Evolutionary conservation across 1,284 basidiomycete species (phyloP).

Genomic region (Apiotrichum gamsii): DNA sequence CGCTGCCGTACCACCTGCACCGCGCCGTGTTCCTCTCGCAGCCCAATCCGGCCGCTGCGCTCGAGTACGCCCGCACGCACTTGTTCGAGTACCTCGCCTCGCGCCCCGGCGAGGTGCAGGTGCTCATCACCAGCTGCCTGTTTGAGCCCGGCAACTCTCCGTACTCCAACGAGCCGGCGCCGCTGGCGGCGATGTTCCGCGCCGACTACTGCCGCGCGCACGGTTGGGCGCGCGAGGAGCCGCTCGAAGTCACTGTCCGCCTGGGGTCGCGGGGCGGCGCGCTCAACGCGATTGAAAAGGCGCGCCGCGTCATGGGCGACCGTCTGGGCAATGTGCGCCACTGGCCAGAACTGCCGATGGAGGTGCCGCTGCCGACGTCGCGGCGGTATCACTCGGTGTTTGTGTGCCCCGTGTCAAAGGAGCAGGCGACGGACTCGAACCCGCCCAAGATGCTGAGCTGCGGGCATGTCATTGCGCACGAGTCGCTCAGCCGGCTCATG

Average conservation of each 20-base stretch:
- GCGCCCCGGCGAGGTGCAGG: constrained; percentile 65
- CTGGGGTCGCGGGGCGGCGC: constrained; percentile 79
- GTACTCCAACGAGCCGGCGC: constrained; percentile 42
- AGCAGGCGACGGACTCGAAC: constrained; percentile 85
- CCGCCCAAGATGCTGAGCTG: constrained; percentile 97
- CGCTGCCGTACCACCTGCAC: constrained; percentile 78
- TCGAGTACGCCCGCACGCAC: constrained; percentile 65
- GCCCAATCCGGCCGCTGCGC: constrained; percentile 50
- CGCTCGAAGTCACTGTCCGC: constrained; percentile 77
- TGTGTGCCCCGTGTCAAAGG: constrained; percentile 95
- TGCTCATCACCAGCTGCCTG: constrained; percentile 67
- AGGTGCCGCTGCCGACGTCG: constrained; percentile 78
- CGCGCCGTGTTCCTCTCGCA: constrained; percentile 71
- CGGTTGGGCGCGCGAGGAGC: constrained; percentile 80
- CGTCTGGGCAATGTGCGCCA: constrained; percentile 75
- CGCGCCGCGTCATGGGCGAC: constrained; percentile 83
- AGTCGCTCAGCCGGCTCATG: constrained; percentile 75
- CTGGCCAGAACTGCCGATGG: constrained; percentile 92
- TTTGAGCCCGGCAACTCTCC: constrained; percentile 47
- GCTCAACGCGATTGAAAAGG: constrained; percentile 82
- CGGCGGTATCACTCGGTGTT: constrained; percentile 95
- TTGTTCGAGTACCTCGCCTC: constrained; percentile 64
- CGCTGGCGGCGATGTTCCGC: constrained; percentile 73
- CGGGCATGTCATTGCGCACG: constrained; percentile 87
- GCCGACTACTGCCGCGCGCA: constrained; percentile 82